Percentiles rank a stretch among this genome's conserved stretches.
Conservation (phyloP, 2,329 filamentous ascomycete species). For the Ascosphaera apis region DNA sequence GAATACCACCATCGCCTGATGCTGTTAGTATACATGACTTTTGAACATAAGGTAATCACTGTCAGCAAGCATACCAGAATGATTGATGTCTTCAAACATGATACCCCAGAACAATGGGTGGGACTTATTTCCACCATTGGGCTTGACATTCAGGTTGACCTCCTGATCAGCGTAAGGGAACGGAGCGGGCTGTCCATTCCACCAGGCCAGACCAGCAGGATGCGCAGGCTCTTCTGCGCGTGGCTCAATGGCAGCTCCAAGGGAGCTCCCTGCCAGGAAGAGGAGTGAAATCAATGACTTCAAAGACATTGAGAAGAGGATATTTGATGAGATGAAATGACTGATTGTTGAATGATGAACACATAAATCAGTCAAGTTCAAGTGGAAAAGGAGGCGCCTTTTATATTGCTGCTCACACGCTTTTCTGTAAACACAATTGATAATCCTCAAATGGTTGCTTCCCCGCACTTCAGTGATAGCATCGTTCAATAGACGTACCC, state of each 20-base stretch:
- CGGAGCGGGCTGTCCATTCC: background rate
- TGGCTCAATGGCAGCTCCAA: background rate
- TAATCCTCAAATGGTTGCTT: too few species aligned
- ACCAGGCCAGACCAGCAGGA: background rate
- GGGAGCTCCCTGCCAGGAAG: background rate
- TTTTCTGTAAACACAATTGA: too few species aligned
- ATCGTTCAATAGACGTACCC: too few species aligned
- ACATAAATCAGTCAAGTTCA: too few species aligned
- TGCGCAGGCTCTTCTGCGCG: background rate
- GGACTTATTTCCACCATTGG: constrained; percentile 6
- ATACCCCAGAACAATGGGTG: constrained; percentile 14
- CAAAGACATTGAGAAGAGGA: background rate
- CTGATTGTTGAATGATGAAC: too few species aligned
- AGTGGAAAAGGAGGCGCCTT: too few species aligned
- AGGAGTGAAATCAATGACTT: background rate
- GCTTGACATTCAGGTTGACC: background rate
- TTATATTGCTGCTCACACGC: too few species aligned
- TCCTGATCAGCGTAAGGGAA: background rate
- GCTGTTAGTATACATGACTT: too few species aligned
- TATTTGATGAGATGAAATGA: too few species aligned
- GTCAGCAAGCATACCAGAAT: constrained; percentile 8
- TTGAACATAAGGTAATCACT: too few species aligned
- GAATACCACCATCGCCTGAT: constrained; percentile 12
- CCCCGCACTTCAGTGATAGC: too few species aligned
- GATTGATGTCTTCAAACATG: constrained; percentile 17